These are phyloP conservation scores for Neocallimastix lanati DNA, from an alignment of 192 early-diverging fungal species.

Conservation along the genomic window DNA sequence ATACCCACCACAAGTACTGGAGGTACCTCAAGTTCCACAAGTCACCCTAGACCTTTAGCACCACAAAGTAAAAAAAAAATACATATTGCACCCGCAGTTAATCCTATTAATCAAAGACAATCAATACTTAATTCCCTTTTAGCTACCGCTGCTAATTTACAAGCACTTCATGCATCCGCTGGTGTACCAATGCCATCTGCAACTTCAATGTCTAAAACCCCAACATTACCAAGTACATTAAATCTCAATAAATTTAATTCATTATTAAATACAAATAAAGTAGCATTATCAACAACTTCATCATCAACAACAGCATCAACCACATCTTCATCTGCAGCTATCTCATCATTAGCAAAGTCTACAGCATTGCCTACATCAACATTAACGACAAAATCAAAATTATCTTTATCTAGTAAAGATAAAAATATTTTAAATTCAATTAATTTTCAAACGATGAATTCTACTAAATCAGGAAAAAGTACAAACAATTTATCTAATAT, in stretches of 20 bases:
- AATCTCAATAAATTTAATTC: background rate
- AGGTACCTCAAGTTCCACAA: background rate
- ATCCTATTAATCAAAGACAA: background rate
- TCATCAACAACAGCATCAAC: background rate
- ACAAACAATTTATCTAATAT: too few relatives aligned
- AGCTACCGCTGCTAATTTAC: background rate
- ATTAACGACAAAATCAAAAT: too few relatives aligned
- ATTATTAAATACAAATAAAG: background rate
- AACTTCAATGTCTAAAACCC: background rate
- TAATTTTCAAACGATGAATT: too few relatives aligned
- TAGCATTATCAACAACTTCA: background rate
- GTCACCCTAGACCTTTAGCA: background rate
- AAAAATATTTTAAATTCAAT: too few relatives aligned
- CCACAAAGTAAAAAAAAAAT: background rate
- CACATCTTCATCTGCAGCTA: background rate
- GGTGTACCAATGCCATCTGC: background rate
- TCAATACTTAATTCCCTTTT: background rate
- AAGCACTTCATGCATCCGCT: background rate
- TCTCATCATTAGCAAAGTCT: background rate
- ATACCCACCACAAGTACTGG: background rate
- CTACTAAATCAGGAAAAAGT: too few relatives aligned
- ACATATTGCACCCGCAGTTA: background rate
- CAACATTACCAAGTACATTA: background rate
- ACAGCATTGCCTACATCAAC: background rate
- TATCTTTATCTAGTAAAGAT: background rate